phyloP scores from a whole-genome alignment of 305 asterid species.

The Fraxinus dipetala region DNA sequence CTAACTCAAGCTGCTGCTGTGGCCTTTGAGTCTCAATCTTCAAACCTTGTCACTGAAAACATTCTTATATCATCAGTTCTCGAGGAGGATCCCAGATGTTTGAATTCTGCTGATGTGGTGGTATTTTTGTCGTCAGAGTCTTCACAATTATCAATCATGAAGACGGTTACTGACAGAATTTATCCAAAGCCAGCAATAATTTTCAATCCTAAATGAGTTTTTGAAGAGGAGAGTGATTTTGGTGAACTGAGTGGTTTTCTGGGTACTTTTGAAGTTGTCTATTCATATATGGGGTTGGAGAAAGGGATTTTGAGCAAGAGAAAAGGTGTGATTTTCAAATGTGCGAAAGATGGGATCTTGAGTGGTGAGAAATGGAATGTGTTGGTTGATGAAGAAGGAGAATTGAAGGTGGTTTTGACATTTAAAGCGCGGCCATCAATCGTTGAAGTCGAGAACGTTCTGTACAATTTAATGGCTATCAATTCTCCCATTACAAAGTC shows the following conservation, averaged over 20 bases:
- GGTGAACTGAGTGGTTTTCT: conserved; percentile 54
- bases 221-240: conserved; percentile 64
- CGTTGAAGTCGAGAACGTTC: conserved; percentile 59
- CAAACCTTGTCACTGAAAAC: conserved; percentile 44
- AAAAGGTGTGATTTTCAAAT: conserved; percentile 74
- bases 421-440: conserved; percentile 60
- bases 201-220: conserved; percentile 79
- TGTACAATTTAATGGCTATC: conserved; percentile 79
- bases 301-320: conserved; percentile 70
- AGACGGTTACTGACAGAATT: conserved; percentile 43
- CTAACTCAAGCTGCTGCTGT: conserved; percentile 46
- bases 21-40: conserved; percentile 47
- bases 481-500: conserved; percentile 77
- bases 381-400: conserved; percentile 72
- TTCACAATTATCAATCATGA: conserved; percentile 48
- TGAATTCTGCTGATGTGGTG: conserved; percentile 50
- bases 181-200: conserved; percentile 72
- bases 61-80: conserved; percentile 40
- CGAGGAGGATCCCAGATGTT: conserved; percentile 33
- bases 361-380: conserved; percentile 82
- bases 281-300: conserved; percentile 83
- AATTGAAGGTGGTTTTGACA: conserved; percentile 55
- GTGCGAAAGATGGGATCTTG: conserved; percentile 66
- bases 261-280: conserved; percentile 76
- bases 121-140: conserved; percentile 63